A percentile compares a stretch with the other conserved stretches of the same genome.
Evolutionary conservation across 176 grass and related monocot genomes (phyloP).

Genomic region (Hordeum marinum): DNA sequence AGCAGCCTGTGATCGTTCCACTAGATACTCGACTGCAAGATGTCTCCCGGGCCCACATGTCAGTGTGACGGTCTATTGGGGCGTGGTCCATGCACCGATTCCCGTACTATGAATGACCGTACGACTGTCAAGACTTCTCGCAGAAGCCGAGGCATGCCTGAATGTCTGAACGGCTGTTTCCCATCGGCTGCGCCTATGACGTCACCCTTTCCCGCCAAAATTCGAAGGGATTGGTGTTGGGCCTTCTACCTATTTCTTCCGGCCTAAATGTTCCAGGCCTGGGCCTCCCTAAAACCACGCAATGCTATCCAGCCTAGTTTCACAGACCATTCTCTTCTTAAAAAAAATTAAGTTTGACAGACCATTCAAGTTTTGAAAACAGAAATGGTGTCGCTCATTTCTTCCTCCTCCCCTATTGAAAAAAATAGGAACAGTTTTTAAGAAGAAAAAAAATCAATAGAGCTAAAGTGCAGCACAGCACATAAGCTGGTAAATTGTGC

Average conservation of each 20-base stretch:
- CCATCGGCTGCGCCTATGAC: not conserved
- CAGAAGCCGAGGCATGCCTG: not conserved
- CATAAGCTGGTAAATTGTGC: not conserved
- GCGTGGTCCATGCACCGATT: not conserved
- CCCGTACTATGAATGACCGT: not conserved
- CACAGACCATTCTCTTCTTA: not conserved
- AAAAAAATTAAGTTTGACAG: not conserved
- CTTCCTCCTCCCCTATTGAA: no score
- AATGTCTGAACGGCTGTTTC: not conserved
- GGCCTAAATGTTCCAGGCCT: not conserved
- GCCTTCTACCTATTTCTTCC: not conserved
- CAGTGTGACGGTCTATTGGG: not conserved
- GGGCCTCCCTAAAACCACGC: not conserved
- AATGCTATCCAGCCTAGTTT: not conserved
- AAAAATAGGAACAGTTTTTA: no score
- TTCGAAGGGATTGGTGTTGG: no score
- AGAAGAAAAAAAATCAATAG: not conserved
- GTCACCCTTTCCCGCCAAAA: not conserved
- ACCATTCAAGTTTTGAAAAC: not conserved
- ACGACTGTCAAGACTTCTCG: not conserved
- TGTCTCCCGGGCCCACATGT: not conserved
- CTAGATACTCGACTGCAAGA: not conserved
- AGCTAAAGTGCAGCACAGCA: not conserved
- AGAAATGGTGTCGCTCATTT: not conserved
- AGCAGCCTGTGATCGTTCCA: not conserved